Conservation (phyloP, 192 early-diverging fungal species). For the Podila epicladia region DNA sequence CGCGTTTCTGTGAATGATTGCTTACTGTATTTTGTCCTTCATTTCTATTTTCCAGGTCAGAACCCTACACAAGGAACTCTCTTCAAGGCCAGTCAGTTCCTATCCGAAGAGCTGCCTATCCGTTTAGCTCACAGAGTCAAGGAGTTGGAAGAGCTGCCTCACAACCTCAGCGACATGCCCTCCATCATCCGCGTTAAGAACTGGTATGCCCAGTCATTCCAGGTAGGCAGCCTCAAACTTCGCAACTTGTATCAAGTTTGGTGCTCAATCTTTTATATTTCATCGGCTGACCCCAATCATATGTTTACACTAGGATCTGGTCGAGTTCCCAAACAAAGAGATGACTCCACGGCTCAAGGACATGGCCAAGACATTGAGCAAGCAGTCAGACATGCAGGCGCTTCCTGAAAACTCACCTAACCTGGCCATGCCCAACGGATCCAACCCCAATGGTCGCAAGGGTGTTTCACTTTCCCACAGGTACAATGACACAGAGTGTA, state of each 20-base stretch:
- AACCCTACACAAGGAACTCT: constrained; percentile 79
- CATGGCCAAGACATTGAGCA: constrained; percentile 36
- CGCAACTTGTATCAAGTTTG: background rate
- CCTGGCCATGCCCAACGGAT: constrained; percentile 45
- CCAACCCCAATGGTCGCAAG: constrained; percentile 8
- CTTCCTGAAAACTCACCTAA: constrained; percentile 60
- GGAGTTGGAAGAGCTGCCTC: constrained; percentile 91
- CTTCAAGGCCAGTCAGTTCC: constrained; percentile 80
- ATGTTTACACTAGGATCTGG: constrained; percentile 56
- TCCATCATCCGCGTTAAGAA: constrained; percentile 91
- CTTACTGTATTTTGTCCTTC: background rate
- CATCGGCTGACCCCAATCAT: constrained; percentile 2
- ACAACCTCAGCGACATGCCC: constrained; percentile 88
- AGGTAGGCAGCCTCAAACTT: constrained; percentile 50
- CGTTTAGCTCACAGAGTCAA: constrained; percentile 94
- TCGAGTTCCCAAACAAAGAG: constrained; percentile 64
- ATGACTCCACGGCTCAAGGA: constrained; percentile 48
- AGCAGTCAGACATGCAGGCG: constrained; percentile 30
- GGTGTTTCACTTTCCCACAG: constrained; percentile 60
- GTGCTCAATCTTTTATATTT: constrained; percentile 6
- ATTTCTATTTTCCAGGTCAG: constrained; percentile 56
- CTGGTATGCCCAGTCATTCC: constrained; percentile 95
- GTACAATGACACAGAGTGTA: constrained; percentile 23
- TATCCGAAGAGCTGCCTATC: constrained; percentile 93
- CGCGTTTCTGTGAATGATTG: too few relatives aligned